Evolutionary conservation across 2,329 filamentous ascomycete genomes (phyloP).

Genomic region (Fusarium sp.): DNA sequence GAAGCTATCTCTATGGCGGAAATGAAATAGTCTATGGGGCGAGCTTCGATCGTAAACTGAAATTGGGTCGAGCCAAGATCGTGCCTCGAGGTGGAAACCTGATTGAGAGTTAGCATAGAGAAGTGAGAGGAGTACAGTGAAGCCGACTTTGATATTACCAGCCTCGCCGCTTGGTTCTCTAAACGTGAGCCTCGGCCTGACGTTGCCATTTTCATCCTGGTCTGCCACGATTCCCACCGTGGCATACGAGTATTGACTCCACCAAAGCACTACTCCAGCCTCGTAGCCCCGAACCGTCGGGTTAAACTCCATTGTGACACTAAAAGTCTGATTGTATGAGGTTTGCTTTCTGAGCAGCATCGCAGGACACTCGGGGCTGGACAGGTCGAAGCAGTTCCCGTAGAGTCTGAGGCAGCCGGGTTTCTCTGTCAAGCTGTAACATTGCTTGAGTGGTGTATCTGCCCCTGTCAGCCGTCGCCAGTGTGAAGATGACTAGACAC

Average conservation of each 20-base stretch:
- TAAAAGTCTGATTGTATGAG: constrained; percentile 54
- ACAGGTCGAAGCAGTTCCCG: constrained; percentile 63
- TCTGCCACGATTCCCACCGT: constrained; percentile 39
- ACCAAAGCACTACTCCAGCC: constrained; percentile 65
- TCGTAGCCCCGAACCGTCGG: constrained; percentile 57
- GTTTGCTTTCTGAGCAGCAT: constrained; percentile 66
- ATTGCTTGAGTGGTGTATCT: constrained; percentile 43
- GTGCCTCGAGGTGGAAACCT: neutral
- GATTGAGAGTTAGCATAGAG: neutral
- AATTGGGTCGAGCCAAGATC: neutral
- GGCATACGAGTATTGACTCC: constrained; percentile 58
- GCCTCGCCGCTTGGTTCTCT: constrained; percentile 6
- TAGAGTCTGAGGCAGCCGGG: constrained; percentile 58
- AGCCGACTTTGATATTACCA: constrained; percentile 18
- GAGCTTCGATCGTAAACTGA: neutral
- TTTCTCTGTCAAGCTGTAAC: constrained; percentile 58
- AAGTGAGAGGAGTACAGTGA: accelerated
- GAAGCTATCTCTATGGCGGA: neutral
- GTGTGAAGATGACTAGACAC: accelerated
- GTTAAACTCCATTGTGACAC: constrained; percentile 57
- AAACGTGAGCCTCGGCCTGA: neutral
- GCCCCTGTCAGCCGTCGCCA: neutral
- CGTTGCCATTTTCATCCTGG: neutral
- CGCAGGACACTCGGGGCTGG: constrained; percentile 60
- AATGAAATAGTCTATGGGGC: constrained; percentile 13